Evolutionary conservation across 441 rosid species (phyloP).

Genomic region (Theobroma grandiflorum): DNA sequence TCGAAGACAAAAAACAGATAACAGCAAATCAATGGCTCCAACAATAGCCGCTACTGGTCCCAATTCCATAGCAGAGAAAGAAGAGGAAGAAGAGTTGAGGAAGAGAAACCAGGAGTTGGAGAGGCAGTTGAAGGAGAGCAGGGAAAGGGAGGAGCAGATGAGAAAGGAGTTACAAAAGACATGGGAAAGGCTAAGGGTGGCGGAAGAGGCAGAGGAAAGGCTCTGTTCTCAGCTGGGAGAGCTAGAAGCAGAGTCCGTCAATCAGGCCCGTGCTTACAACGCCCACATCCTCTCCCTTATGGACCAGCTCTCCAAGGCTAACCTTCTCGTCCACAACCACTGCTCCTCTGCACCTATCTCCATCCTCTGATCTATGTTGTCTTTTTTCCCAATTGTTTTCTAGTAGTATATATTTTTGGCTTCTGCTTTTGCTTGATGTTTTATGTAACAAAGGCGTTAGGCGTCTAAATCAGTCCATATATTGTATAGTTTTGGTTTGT

Average conservation of each 20-base stretch:
- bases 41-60: slow-evolving; percentile 24
- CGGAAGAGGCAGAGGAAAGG: slow-evolving; percentile 86
- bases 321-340: slow-evolving; percentile 17
- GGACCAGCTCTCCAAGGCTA: slow-evolving; percentile 62
- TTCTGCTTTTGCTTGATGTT: slow-evolving; percentile 8
- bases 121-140: slow-evolving; percentile 59
- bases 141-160: slow-evolving; percentile 65
- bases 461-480: no score
- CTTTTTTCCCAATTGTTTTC: neutral
- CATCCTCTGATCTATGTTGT: neutral
- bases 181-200: slow-evolving; percentile 61
- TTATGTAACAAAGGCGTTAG: neutral
- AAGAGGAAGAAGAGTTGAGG: slow-evolving; percentile 44
- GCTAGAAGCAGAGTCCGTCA: slow-evolving; percentile 80
- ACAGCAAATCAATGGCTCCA: neutral
- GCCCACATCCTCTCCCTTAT: slow-evolving; percentile 63
- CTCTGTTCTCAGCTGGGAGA: slow-evolving; percentile 82
- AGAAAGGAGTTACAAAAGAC: slow-evolving; percentile 57
- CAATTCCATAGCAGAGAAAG: neutral
- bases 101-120: slow-evolving; percentile 73
- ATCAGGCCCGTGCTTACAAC: slow-evolving; percentile 72
- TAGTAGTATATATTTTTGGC: neutral
- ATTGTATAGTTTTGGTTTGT: no score
- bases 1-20: neutral
- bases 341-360: neutral